Base-by-base conservation (phyloP, 306 rosid genomes). In the Lathyrus aphaca region DNA sequence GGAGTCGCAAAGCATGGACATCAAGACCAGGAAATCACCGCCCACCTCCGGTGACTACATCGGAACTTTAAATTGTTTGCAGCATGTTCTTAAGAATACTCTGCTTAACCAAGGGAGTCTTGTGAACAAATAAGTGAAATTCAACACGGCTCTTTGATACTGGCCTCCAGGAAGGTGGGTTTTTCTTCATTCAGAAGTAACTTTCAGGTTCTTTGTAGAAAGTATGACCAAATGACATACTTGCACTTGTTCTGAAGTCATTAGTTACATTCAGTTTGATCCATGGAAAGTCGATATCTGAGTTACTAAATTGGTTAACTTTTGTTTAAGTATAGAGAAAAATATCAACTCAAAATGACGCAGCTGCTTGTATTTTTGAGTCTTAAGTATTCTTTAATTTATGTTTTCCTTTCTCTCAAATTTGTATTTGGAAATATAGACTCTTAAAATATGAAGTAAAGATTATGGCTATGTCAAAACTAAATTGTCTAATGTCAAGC, bases 21-120 rank as follows among this genome's bases (percentile, higher is more conserved):
- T 87, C 95, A 48, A 82, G 98, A 85, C 97, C 92, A 6, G 97
- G 98, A 74, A 72, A 73, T 74, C 87, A 87, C 55, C 72, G 87
- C 53, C 89, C 89, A 49, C 70, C 81, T 39, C 72, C 78, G 0
- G 69, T 46, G 53, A 66, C 84, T 10, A 15, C 74, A 3, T 46
- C 76, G 6, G 58, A 80, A 50, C 54, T 72, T 45, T 75, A 60
- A 72, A 50, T 60, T 44, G 42, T 35, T 60, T 13, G 42, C 62
- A 6, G 48, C 73, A 53, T 72, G 27, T 71, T 51, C 42, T 37
- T 17, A 29, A 63, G 61, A 43, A 30, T 77, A 17, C 39, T 27
- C 46, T 51, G 49, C 62, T 62, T 43, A 32, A 17, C 37, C 27
- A 40, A 65, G 68, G 5, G 13, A 42, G 7, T 45, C 25, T 40